Conservation (phyloP, 1,139 yeast species). For the Zygosaccharomyces sapae region DNA sequence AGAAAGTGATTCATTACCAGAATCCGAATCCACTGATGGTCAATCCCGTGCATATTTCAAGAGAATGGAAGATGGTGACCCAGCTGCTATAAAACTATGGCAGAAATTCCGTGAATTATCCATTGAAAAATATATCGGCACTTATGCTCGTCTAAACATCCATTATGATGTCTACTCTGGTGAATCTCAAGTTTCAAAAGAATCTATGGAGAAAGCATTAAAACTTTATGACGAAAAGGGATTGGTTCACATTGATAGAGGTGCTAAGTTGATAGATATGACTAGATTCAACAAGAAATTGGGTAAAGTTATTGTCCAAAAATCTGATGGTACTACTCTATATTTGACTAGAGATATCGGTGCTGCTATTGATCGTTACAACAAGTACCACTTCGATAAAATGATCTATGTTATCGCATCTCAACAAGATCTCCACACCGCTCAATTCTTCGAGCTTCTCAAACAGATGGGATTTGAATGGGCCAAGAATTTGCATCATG, state of each 20-base stretch:
- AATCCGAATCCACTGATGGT: slow-evolving; percentile 61
- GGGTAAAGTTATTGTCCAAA: slow-evolving; percentile 90
- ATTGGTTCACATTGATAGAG: slow-evolving; percentile 80
- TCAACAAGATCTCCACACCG: slow-evolving; percentile 92
- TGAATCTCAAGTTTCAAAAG: slow-evolving; percentile 86
- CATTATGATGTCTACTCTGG: slow-evolving; percentile 86
- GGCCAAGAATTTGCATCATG: slow-evolving; percentile 75
- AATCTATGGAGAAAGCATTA: slow-evolving; percentile 64
- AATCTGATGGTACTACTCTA: slow-evolving; percentile 92
- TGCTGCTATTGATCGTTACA: slow-evolving; percentile 89
- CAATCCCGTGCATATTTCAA: slow-evolving; percentile 85
- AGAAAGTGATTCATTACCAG: slow-evolving; percentile 63
- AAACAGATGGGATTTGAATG: slow-evolving; percentile 89
- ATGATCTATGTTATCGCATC: slow-evolving; percentile 94
- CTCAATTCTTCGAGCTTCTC: slow-evolving; percentile 91
- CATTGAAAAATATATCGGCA: slow-evolving; percentile 76
- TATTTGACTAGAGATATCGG: slow-evolving; percentile 96
- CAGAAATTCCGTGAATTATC: slow-evolving; percentile 82
- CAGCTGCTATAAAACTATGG: slow-evolving; percentile 76
- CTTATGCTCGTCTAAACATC: slow-evolving; percentile 90
- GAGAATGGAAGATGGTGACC: slow-evolving; percentile 92
- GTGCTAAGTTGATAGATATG: slow-evolving; percentile 86
- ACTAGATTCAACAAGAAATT: slow-evolving; percentile 83
- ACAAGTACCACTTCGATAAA: slow-evolving; percentile 82
- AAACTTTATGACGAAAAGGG: slow-evolving; percentile 61